Evolutionary conservation across 2,329 filamentous ascomycete genomes (phyloP), one percentile per base, ranked within the genome.

Genomic region (Pseudogymnoascus destructans): DNA sequence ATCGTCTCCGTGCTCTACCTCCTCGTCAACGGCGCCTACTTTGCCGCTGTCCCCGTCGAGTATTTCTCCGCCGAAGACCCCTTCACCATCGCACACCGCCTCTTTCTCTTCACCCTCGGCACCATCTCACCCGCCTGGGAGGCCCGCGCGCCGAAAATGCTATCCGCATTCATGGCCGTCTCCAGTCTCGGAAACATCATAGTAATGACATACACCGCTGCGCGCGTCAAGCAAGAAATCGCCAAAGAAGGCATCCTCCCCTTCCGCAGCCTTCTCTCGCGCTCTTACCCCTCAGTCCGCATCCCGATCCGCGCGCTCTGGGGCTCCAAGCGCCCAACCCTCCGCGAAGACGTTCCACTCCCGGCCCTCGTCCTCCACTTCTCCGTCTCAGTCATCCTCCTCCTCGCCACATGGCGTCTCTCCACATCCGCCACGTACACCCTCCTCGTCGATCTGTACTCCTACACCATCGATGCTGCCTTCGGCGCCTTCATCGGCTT

Each of bases 221-320:
- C 77, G 2, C 71, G 77, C 60, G 75, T 82, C 15, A 81, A 82
- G 65, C 79, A 82, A 64, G 79, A 82, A 64, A 79, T 82, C 42
- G 79, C 79, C 6, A 81, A 82, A 63, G 76, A 80, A 65, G 79
- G 78, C 0, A 74, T 80, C 57, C 67, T 80, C 1, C 78, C 78
- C 0, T 77, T 69, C 57, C 72, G 76, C 3, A 71, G 72, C 33
- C 76, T 79, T 67, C 76, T 79, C 60, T 76, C 73, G 13, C 46
- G 46, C 9, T 52, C 46, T 5, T 60, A 60, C 17, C 46, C 46
- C 25, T 52, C 46, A 52, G 46, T 52, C 2, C 46, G 46, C 25
- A 52, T 52, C 25, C 46, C 46, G 1, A 52, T 52, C 25, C 46
- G 62, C 66, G 8, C 64, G 65, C 46, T 64, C 65, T 19, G 42